Percentiles rank a stretch among this genome's conserved stretches.
phyloP scores from a whole-genome alignment of 176 grass and related monocot species.

The Zizania latifolia region DNA sequence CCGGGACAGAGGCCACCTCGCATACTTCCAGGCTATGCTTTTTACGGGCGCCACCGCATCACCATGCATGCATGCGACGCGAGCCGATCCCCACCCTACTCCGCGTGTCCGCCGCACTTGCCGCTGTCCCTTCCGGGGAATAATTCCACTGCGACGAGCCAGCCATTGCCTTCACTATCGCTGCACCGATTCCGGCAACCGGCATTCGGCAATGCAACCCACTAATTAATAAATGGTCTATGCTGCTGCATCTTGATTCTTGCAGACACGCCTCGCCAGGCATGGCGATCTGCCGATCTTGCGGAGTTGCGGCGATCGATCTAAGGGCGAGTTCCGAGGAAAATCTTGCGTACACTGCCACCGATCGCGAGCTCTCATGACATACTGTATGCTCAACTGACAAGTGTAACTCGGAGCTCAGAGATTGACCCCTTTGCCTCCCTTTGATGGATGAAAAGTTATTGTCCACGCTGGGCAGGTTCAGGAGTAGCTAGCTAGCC shows the following conservation, averaged over 20 bases:
- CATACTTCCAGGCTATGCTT: background rate
- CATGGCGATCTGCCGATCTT: constrained; percentile 37
- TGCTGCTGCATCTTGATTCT: no score
- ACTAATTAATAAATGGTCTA: no score
- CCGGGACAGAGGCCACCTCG: background rate
- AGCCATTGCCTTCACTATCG: background rate
- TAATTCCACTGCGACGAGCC: background rate
- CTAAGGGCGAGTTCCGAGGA: constrained; percentile 30
- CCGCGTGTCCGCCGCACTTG: no score
- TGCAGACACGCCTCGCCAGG: background rate
- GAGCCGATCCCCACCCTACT: background rate
- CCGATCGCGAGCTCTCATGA: background rate
- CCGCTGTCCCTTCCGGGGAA: background rate
- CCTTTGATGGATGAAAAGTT: background rate
- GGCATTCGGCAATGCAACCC: no score
- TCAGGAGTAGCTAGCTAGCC: background rate
- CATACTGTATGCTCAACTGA: background rate
- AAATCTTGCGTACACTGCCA: constrained; percentile 18
- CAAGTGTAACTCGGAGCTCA: background rate
- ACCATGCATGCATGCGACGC: background rate
- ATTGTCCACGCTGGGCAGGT: background rate
- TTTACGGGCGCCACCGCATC: background rate
- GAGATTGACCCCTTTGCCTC: no score
- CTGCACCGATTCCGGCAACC: constrained; percentile 21
- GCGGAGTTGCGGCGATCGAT: constrained; percentile 24